Base-by-base conservation (phyloP, 305 asterid genomes). In the Lippia alba region DNA sequence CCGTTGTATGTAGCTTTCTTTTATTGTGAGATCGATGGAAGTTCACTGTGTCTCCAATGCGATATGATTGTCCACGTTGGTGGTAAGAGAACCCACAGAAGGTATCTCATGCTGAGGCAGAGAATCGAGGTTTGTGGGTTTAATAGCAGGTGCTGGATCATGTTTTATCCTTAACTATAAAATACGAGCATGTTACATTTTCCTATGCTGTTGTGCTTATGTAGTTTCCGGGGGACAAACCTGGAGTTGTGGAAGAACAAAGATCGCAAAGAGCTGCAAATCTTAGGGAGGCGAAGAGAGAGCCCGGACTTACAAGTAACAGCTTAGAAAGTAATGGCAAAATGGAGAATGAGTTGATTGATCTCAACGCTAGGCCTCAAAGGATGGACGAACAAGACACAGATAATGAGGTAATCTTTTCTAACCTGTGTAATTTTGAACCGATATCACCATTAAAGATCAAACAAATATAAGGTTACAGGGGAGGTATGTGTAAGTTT, bases 21-120 rank as follows among this genome's bases (percentile, higher is more conserved):
- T 84, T 94, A 91, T 69, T 94, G 99, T 77, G 99, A 88, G 82
- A 81, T 90, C 76, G 98, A 92, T 76, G 98, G 98, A 74, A 90
- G 91, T 72, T 89, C 97, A 79, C 96, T 94, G 50, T 94, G 99
- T 80, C 81, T 91, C 74, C 96, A 94, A 84, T 94, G 97, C 71
- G 99, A 94, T 76, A 91, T 89, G 96, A 83, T 81, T 73, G 96
- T 91, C 65, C 99, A 94, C 75, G 99, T 91, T 57, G 99, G 96
- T 70, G 97, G 97, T 63, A 94, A 94, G 89, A 83, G 97, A 89
- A 94, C 99, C 57, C 99, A 94, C 45, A 90, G 87, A 77, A 83
- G 99, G 79, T 91, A 86, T 89, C 99, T 94, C 62, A 82, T 94
- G 64, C 70, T 94, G 75, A 88, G 99, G 84, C 97, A 94, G 85